Evolutionary conservation across 2,329 filamentous ascomycete species (phyloP), one percentile per base, ranked within the genome.

Genomic region (Botrytis galanthina): DNA sequence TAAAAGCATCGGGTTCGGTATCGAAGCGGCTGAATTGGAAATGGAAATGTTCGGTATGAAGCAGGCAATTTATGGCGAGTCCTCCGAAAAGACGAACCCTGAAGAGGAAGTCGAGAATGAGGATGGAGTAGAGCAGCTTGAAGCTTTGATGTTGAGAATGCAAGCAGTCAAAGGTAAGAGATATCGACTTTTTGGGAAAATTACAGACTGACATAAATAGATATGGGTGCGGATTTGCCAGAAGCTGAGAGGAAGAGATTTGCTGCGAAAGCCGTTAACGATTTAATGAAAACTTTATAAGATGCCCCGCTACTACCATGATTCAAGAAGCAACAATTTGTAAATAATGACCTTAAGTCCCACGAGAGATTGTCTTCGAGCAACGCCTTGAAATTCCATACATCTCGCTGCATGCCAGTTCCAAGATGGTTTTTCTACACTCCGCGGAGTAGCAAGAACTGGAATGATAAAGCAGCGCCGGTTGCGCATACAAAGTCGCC

Each of bases 141-240:
- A 91, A 78, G 82, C 83, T 70, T 88, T 92, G 86, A 91, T 92
- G 88, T 82, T 85, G 68, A 90, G 88, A 80, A 82, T 92, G 74
- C 88, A 89, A 81, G 88, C 88, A 1, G 88, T 88, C 14, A 78
- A 78, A 79, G 80, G 80, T 81, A 72, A 74, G 78, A 5, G 6
- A 14, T 20, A 14, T 60, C 57, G 26, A 18, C 35, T 20, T 22
- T 35, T 22, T 37, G 14, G 4, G 9, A 44, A 63, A 32, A 39
- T 44, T 26, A 10, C 2, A 37, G n/a, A 37, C 76, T 80, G 57
- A 79, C 59, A n/a, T 42, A 20, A 54, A 82, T 85, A 78, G 89
- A 91, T 71, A 85, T 88, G 75, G 88, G 86, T 44, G 86, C 87
- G 20, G 88, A 87, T 14, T 79, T 92, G 80, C 84, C 88, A 1